Evolutionary conservation across 148 eudicot genomes (phyloP).

Genomic region (Pharnaceum exiguum): DNA sequence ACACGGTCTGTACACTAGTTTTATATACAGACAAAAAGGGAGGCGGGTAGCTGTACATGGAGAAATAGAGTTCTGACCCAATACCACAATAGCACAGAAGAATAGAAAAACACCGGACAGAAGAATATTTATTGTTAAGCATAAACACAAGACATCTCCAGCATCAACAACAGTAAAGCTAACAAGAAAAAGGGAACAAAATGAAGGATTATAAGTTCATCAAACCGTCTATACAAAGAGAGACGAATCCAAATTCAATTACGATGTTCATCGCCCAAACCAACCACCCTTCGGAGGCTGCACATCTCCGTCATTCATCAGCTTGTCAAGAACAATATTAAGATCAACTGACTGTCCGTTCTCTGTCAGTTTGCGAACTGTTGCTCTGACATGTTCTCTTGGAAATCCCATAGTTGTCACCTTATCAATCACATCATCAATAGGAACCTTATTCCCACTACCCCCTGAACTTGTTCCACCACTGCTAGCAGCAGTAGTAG

Average conservation of each 20-base stretch:
- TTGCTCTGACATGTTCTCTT: constrained; percentile 81
- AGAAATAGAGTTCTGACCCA: too few relatives aligned
- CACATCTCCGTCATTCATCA: constrained; percentile 81
- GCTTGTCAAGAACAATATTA: constrained; percentile 81
- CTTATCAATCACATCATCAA: constrained; percentile 84
- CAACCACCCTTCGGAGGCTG: constrained; percentile 58
- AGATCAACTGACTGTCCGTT: constrained; percentile 85
- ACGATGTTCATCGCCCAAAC: constrained; percentile 48
- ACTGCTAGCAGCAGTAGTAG: constrained; percentile 48
- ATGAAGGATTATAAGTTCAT: constrained; percentile 10
- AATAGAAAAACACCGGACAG: too few relatives aligned
- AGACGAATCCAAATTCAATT: background rate
- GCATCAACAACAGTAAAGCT: too few relatives aligned
- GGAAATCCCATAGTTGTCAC: constrained; percentile 87
- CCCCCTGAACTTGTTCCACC: constrained; percentile 59
- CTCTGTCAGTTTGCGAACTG: constrained; percentile 71
- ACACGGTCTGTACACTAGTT: too few relatives aligned
- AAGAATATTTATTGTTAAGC: too few relatives aligned
- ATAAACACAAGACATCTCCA: constrained; percentile 3
- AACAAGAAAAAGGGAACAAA: background rate
- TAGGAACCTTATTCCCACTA: constrained; percentile 74
- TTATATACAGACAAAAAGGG: too few relatives aligned
- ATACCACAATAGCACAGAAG: too few relatives aligned
- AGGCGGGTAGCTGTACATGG: too few relatives aligned
- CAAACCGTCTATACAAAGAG: constrained; percentile 21